Conservation (phyloP, 2,329 filamentous ascomycete species). For the Aspergillus sp. region DNA sequence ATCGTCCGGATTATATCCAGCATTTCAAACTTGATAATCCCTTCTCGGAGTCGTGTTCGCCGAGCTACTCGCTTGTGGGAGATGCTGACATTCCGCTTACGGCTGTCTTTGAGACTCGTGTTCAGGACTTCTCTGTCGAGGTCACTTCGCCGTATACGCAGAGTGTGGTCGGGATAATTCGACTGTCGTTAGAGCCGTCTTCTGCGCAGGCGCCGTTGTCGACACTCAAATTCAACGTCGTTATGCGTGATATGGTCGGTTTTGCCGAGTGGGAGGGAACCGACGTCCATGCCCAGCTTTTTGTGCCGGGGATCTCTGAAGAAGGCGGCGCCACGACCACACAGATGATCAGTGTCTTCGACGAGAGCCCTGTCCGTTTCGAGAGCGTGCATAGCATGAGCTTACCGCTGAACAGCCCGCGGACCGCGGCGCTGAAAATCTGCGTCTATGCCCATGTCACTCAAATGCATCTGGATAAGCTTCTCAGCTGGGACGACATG, state of each 20-base stretch:
- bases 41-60: slow-evolving; percentile 84
- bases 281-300: slow-evolving; percentile 93
- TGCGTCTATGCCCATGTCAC: slow-evolving; percentile 89
- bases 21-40: slow-evolving; percentile 90
- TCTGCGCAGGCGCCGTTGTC: slow-evolving; percentile 85
- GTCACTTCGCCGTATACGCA: slow-evolving; percentile 87
- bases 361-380: slow-evolving; percentile 84
- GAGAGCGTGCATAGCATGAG: slow-evolving; percentile 99
- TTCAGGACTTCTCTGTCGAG: slow-evolving; percentile 89
- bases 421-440: slow-evolving; percentile 68
- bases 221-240: slow-evolving; percentile 94
- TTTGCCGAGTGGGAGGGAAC: slow-evolving; percentile 94
- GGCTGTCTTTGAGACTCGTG: slow-evolving; percentile 87
- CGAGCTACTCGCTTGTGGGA: slow-evolving; percentile 83
- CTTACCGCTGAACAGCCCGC: slow-evolving; percentile 68
- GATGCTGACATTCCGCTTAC: slow-evolving; percentile 87
- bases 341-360: slow-evolving; percentile 87
- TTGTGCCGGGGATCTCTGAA: slow-evolving; percentile 81
- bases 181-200: slow-evolving; percentile 84
- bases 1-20: slow-evolving; percentile 87
- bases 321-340: slow-evolving; percentile 90
- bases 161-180: slow-evolving; percentile 81
- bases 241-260: slow-evolving; percentile 91
- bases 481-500: slow-evolving; percentile 98
- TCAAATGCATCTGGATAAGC: slow-evolving; percentile 88